phyloP scores from a whole-genome alignment of 2,329 filamentous ascomycete genomes.

The Cercospora citrullina region DNA sequence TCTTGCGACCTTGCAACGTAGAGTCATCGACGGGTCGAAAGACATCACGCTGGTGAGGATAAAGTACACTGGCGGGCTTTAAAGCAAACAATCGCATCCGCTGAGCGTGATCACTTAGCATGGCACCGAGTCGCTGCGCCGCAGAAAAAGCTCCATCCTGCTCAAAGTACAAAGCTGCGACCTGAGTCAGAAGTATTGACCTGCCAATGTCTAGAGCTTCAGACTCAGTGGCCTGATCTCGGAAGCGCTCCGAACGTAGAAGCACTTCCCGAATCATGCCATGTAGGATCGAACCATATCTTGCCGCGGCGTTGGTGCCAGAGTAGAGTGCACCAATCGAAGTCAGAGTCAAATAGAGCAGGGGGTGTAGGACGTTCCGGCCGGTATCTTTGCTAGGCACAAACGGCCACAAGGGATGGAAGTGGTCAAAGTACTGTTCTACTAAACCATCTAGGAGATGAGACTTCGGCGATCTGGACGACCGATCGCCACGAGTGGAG shows the following conservation, averaged over 20 bases:
- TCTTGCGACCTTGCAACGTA: background rate
- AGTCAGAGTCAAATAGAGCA: conserved; percentile 20
- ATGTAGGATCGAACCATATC: conserved; percentile 24
- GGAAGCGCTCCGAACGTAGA: conserved; percentile 7
- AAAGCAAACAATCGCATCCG: conserved; percentile 24
- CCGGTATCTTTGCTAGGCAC: conserved; percentile 19
- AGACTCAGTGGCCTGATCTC: conserved; percentile 17
- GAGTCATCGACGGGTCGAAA: conserved; percentile 6
- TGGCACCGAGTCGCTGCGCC: conserved; percentile 24
- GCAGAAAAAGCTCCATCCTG: conserved; percentile 26
- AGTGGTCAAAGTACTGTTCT: conserved; percentile 18
- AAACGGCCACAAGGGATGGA: conserved; percentile 22
- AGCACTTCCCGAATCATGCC: background rate
- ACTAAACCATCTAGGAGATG: conserved; percentile 7
- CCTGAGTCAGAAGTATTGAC: conserved; percentile 20
- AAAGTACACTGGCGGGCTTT: conserved; percentile 7
- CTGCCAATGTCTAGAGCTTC: background rate
- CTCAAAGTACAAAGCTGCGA: conserved; percentile 24
- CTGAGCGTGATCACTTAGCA: conserved; percentile 21
- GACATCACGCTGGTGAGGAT: conserved; percentile 13
- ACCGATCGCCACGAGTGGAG: background rate
- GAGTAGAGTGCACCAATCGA: conserved; percentile 24
- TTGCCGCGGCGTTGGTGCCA: conserved; percentile 12
- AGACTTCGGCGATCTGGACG: background rate
- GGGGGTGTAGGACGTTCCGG: conserved; percentile 19